Conservation (phyloP, 768 basidiomycete species). For the Xerocomellus chrysenteron region DNA sequence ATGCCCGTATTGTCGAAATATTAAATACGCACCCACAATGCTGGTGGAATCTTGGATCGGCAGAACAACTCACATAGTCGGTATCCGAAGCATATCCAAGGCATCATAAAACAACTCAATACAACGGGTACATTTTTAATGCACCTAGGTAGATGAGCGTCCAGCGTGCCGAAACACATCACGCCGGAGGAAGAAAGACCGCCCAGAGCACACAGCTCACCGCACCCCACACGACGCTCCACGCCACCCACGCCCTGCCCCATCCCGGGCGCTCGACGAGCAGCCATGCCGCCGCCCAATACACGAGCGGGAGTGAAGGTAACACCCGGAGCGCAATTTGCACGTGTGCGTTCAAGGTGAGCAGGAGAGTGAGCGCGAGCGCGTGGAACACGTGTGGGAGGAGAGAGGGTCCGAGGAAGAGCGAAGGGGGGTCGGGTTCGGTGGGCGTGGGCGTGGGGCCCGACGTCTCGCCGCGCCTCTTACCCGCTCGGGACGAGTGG, state of each 20-base stretch:
- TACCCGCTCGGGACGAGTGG: not conserved
- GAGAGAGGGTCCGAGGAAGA: constrained; percentile 43
- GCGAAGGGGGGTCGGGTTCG: constrained; percentile 2
- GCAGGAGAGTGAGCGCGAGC: constrained; percentile 52
- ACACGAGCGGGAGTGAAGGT: constrained; percentile 72
- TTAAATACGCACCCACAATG: not conserved
- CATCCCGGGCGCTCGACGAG: constrained; percentile 46
- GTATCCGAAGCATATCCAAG: not conserved
- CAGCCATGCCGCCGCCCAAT: constrained; percentile 84
- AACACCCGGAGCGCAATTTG: constrained; percentile 84
- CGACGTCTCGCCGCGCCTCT: not conserved
- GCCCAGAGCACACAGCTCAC: constrained; percentile 75
- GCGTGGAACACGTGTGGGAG: constrained; percentile 79
- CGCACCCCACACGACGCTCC: constrained; percentile 77
- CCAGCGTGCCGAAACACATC: constrained; percentile 9
- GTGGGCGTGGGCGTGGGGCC: not conserved
- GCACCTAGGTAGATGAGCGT: not conserved
- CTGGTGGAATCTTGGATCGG: too few species aligned
- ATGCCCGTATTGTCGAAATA: not conserved
- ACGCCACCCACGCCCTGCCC: constrained; percentile 68
- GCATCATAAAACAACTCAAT: not conserved
- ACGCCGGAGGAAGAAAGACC: constrained; percentile 90
- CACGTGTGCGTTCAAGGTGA: constrained; percentile 80
- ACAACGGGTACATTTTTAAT: not conserved
- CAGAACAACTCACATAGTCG: not conserved